Conservation (phyloP, 75 land plant genomes). For the Ceratopteris richardii region DNA sequence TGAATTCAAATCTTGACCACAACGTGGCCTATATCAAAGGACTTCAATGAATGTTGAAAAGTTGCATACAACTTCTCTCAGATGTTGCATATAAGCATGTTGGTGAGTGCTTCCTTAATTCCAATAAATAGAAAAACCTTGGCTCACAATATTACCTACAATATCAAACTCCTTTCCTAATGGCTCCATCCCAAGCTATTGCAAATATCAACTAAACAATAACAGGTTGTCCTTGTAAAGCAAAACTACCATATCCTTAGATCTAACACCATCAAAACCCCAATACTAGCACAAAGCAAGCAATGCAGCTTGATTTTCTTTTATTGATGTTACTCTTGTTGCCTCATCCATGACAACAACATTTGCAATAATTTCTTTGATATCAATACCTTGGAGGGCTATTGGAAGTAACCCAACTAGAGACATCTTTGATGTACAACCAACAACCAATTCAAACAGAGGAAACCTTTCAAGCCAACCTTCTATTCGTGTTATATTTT, state of each 20-base stretch:
- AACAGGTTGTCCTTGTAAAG: slow-evolving; percentile 95
- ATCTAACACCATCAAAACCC: slow-evolving; percentile 84
- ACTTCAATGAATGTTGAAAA: slow-evolving; percentile 96
- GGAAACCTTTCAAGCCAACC: slow-evolving; percentile 96
- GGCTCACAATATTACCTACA: slow-evolving; percentile 91
- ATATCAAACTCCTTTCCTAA: slow-evolving; percentile 93
- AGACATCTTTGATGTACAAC: slow-evolving; percentile 95
- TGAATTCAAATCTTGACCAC: no score
- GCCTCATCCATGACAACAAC: slow-evolving; percentile 92
- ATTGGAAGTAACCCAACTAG: slow-evolving; percentile 95
- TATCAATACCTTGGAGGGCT: slow-evolving; percentile 92
- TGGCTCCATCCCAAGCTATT: slow-evolving; percentile 96
- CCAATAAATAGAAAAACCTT: slow-evolving; percentile 87
- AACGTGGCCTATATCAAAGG: slow-evolving; percentile 91
- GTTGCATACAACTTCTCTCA: slow-evolving; percentile 91
- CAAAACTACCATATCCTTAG: slow-evolving; percentile 97
- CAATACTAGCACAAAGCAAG: slow-evolving; percentile 92
- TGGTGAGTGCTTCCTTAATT: slow-evolving; percentile 99
- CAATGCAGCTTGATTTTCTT: slow-evolving; percentile 84
- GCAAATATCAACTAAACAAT: slow-evolving; percentile 84
- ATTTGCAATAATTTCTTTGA: slow-evolving; percentile 85
- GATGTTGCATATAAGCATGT: slow-evolving; percentile 93
- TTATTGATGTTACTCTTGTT: slow-evolving; percentile 61
- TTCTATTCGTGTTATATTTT: slow-evolving; percentile 86
- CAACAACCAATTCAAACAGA: slow-evolving; percentile 99